phyloP scores from a whole-genome alignment of 2,329 filamentous ascomycete genomes.

The Xylariaceae sp. region DNA sequence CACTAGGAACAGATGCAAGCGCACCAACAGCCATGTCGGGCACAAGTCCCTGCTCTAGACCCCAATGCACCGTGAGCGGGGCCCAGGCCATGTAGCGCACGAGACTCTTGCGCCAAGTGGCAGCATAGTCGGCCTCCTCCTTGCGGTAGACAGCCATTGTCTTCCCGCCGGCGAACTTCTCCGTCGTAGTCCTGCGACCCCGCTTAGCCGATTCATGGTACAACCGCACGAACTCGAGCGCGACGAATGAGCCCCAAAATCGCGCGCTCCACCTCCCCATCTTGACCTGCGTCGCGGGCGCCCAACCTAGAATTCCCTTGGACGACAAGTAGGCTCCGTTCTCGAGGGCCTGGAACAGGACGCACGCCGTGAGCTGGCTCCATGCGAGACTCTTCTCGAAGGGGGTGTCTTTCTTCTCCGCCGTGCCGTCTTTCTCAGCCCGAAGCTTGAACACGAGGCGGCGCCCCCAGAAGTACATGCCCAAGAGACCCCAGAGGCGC shows the following conservation, averaged over 20 bases:
- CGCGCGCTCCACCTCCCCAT: conserved; percentile 71
- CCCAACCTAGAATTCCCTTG: conserved; percentile 65
- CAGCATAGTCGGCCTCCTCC: conserved; percentile 39
- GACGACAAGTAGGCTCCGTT: conserved; percentile 74
- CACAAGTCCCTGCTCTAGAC: conserved; percentile 61
- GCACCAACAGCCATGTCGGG: conserved; percentile 55
- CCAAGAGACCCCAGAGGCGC: conserved; percentile 73
- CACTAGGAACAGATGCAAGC: conserved; percentile 44
- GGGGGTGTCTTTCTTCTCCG: conserved; percentile 22
- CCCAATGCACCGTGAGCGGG: conserved; percentile 82
- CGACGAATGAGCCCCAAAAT: conserved; percentile 77
- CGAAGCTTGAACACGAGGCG: conserved; percentile 39
- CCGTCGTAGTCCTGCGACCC: conserved; percentile 27
- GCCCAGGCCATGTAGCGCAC: conserved; percentile 71
- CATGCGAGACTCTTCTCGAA: conserved; percentile 53
- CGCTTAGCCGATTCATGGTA: conserved; percentile 43
- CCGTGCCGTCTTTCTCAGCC: conserved; percentile 28
- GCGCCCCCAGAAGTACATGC: conserved; percentile 66
- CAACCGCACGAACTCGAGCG: conserved; percentile 69
- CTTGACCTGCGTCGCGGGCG: conserved; percentile 51
- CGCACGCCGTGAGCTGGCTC: conserved; percentile 63
- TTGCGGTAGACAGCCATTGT: conserved; percentile 29
- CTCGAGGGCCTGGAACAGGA: conserved; percentile 74
- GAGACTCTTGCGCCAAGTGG: conserved; percentile 62
- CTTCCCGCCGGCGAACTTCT: conserved; percentile 42